Conservation (phyloP, 140 eudicot species). For the Cichorium intybus region DNA sequence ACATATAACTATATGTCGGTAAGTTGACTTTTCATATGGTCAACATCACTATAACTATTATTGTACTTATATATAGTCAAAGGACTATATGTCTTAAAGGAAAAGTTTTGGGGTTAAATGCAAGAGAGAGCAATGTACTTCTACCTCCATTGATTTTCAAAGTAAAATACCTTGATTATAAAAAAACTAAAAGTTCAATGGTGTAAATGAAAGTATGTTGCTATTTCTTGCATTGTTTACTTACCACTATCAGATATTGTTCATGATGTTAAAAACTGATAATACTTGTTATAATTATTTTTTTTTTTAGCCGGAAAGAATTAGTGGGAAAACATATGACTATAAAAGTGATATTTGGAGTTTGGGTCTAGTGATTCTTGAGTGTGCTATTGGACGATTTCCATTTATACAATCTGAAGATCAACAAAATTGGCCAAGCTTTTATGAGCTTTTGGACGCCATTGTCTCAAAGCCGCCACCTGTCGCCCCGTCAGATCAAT, state of each 20-base stretch:
- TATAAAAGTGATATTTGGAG: constrained; percentile 96
- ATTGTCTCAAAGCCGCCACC: constrained; percentile 91
- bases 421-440: constrained; percentile 76
- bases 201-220: no score
- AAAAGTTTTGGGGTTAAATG: not conserved
- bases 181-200: no score
- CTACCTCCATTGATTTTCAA: no score
- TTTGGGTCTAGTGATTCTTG: constrained; percentile 89
- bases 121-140: no score
- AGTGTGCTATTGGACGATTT: constrained; percentile 96
- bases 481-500: constrained; percentile 90
- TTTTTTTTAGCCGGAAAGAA: constrained; percentile 79
- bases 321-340: constrained; percentile 90
- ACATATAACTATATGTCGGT: constrained; percentile 98
- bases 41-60: no score
- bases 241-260: not conserved
- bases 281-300: constrained; percentile 1
- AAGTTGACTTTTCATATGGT: constrained; percentile 32
- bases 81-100: not conserved
- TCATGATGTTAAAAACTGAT: constrained; percentile 11
- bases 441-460: constrained; percentile 90
- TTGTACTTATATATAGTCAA: no score
- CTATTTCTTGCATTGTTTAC: no score
- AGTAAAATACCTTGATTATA: no score
- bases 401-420: constrained; percentile 93